Evolutionary conservation across 1,284 basidiomycete genomes (phyloP).

Genomic region (Pseudozyma sp.): DNA sequence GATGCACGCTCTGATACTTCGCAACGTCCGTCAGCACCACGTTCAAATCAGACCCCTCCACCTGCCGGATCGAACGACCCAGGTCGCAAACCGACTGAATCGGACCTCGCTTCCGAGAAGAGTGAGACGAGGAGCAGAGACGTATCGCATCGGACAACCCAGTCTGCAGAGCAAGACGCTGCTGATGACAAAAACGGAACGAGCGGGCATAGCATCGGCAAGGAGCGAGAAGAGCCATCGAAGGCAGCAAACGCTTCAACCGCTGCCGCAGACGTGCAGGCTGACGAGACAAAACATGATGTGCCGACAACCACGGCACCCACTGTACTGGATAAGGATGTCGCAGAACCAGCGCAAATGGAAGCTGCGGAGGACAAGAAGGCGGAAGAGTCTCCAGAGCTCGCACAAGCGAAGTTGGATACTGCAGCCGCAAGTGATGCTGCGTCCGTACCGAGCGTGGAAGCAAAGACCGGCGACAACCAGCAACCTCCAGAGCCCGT

Average conservation of each 20-base stretch:
- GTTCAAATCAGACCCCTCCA: conserved; percentile 34
- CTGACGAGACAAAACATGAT: not conserved
- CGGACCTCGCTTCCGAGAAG: conserved; percentile 29
- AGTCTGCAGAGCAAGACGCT: conserved; percentile 4
- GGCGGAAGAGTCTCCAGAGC: too few species aligned
- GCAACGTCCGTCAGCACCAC: conserved; percentile 19
- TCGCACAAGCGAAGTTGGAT: too few species aligned
- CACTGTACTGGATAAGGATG: too few species aligned
- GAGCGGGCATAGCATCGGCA: not conserved
- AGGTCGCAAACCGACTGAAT: conserved; percentile 9
- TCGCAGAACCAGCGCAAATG: too few species aligned
- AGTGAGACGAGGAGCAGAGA: conserved; percentile 33
- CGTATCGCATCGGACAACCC: conserved; percentile 20
- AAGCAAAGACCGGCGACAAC: too few species aligned
- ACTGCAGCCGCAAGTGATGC: too few species aligned
- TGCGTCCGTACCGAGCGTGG: too few species aligned
- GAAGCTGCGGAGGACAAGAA: too few species aligned
- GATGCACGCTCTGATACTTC: conserved; percentile 34
- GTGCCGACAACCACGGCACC: not conserved
- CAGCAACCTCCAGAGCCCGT: too few species aligned
- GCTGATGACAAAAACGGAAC: not conserved
- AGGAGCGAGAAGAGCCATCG: not conserved
- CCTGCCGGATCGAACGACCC: conserved; percentile 25
- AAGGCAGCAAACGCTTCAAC: not conserved
- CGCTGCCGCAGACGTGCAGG: not conserved